A percentile compares a stretch with the other conserved stretches of the same genome.
Conservation (phyloP, 257 asterid species). For the Petunia secreta region DNA sequence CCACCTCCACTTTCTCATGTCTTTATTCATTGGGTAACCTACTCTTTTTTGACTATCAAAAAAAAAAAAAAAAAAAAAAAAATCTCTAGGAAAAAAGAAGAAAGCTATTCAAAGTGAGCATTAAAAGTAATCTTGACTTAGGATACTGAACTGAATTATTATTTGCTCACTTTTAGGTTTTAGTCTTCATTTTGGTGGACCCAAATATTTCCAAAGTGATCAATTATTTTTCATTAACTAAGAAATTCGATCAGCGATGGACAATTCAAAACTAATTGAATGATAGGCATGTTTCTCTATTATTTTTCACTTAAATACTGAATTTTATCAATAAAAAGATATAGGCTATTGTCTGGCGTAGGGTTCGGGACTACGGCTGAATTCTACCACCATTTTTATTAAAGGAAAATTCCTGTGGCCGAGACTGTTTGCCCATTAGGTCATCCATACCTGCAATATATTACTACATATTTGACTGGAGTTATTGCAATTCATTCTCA, state of each 20-base stretch:
- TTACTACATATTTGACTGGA: slow-evolving; percentile 20
- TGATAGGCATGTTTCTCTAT: too few species aligned
- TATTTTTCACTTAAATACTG: too few species aligned
- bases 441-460: slow-evolving; percentile 16
- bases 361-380: background rate
- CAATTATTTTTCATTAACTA: too few species aligned
- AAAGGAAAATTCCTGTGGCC: slow-evolving; percentile 18
- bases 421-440: background rate
- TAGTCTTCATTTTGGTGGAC: slow-evolving; percentile 23
- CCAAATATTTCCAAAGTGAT: background rate
- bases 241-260: too few species aligned
- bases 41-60: slow-evolving; percentile 28
- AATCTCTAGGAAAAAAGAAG: background rate
- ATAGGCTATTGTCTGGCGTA: too few species aligned
- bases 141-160: slow-evolving; percentile 19
- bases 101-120: slow-evolving; percentile 36
- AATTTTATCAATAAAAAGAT: too few species aligned
- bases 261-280: too few species aligned
- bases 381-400: slow-evolving; percentile 20
- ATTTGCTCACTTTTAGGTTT: background rate
- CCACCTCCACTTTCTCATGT: slow-evolving; percentile 41
- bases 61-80: slow-evolving; percentile 33
- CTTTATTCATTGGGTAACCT: slow-evolving; percentile 35
- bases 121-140: slow-evolving; percentile 27
- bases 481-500: background rate